Conservation (phyloP, 257 asterid species). For the Gardenia jasminoides region DNA sequence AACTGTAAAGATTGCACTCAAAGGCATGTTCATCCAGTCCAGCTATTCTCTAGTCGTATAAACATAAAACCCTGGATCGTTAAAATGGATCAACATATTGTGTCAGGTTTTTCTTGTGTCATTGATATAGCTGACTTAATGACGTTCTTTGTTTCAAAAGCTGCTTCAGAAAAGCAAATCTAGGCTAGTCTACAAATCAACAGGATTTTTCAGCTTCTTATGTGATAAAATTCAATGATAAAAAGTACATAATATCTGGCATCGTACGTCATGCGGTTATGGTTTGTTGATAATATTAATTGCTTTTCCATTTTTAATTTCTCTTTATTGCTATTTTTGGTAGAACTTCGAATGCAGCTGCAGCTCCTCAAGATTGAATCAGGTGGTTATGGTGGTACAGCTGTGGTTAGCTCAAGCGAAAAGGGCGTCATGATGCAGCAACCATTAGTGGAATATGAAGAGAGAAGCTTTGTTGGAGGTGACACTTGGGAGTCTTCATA, state of each 20-base stretch:
- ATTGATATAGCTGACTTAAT: neutral
- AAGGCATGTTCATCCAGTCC: neutral
- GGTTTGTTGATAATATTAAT: neutral
- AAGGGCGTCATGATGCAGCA: slow-evolving; percentile 37
- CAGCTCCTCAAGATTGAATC: slow-evolving; percentile 86
- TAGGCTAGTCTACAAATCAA: neutral
- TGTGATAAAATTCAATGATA: neutral
- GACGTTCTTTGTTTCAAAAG: neutral
- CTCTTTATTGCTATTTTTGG: slow-evolving; percentile 7
- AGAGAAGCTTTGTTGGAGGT: slow-evolving; percentile 18
- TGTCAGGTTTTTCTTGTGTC: neutral
- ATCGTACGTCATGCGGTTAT: neutral
- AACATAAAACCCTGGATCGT: neutral
- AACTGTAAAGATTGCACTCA: neutral
- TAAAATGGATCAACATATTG: neutral
- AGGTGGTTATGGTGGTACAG: slow-evolving; percentile 36
- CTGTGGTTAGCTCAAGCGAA: slow-evolving; percentile 32
- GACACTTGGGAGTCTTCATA: slow-evolving; percentile 64
- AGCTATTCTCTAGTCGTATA: neutral
- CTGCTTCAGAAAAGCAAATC: neutral
- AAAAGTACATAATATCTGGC: neutral
- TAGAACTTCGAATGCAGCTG: slow-evolving; percentile 81
- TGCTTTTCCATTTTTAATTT: neutral
- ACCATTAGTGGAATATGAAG: slow-evolving; percentile 34
- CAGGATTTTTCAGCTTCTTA: neutral